Conservation (phyloP, 192 early-diverging fungal genomes). For the Podochytrium sp. region DNA sequence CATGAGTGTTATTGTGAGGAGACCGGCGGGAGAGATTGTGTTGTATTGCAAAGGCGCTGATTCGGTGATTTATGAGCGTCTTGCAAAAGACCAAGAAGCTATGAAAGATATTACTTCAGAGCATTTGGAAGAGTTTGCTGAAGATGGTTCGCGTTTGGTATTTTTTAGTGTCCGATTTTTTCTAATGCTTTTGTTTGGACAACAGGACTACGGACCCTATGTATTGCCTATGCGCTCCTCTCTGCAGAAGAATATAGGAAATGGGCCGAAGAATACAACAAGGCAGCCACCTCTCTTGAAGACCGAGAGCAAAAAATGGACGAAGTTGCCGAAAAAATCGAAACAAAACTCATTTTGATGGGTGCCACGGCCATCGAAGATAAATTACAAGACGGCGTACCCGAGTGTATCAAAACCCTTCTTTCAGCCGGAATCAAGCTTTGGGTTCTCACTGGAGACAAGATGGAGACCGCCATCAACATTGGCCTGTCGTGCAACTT, state of each 20-base stretch:
- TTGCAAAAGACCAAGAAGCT: slow-evolving; percentile 71
- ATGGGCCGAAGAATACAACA: slow-evolving; percentile 75
- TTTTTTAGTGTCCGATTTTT: slow-evolving; percentile 36
- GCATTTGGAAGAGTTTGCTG: slow-evolving; percentile 88
- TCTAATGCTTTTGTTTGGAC: not conserved
- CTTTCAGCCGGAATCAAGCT: slow-evolving; percentile 88
- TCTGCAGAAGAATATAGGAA: slow-evolving; percentile 68
- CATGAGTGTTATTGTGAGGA: slow-evolving; percentile 89
- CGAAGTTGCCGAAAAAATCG: slow-evolving; percentile 76
- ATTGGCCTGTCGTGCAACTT: slow-evolving; percentile 96
- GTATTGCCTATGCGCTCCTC: slow-evolving; percentile 77
- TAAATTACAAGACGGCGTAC: slow-evolving; percentile 95
- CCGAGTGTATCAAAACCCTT: slow-evolving; percentile 86
- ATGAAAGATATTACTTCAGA: slow-evolving; percentile 69
- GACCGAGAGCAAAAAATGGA: slow-evolving; percentile 85
- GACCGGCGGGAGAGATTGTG: slow-evolving; percentile 69
- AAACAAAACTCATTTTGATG: slow-evolving; percentile 76
- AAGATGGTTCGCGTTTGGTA: slow-evolving; percentile 41
- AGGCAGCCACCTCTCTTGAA: slow-evolving; percentile 72
- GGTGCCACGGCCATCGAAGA: slow-evolving; percentile 99
- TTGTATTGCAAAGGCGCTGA: slow-evolving; percentile 95
- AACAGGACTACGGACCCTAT: slow-evolving; percentile 77
- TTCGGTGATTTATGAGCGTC: slow-evolving; percentile 85
- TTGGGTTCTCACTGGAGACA: slow-evolving; percentile 97
- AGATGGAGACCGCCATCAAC: slow-evolving; percentile 97